Evolutionary conservation across 352 stramenopile species (phyloP).

Genomic region (Phytophthora sp.): DNA sequence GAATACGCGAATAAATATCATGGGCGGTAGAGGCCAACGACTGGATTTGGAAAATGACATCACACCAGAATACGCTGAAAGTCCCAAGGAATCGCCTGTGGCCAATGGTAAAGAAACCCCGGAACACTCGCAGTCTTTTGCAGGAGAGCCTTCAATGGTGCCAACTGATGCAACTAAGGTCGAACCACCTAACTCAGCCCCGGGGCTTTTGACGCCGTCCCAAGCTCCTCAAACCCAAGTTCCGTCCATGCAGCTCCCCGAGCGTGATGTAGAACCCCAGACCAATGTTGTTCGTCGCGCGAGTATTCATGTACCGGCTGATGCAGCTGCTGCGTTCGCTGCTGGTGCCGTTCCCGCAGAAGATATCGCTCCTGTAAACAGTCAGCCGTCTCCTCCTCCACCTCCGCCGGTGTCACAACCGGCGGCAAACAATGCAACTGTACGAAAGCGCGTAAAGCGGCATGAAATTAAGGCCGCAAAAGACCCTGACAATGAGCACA

Average conservation of each 20-base stretch:
- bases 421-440: conserved; percentile 2
- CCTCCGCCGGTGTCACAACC: conserved; percentile 1
- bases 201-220: conserved; percentile 39
- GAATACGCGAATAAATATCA: conserved; percentile 90
- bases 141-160: conserved; percentile 14
- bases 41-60: conserved; percentile 78
- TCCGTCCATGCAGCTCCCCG: conserved; percentile 38
- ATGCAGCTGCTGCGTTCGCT: conserved; percentile 17
- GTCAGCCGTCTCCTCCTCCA: conserved; percentile 8
- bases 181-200: conserved; percentile 33
- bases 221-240: conserved; percentile 26
- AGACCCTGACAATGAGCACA: conserved; percentile 83
- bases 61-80: conserved; percentile 44
- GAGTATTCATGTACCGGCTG: conserved; percentile 35
- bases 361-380: conserved; percentile 4
- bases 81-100: conserved; percentile 18
- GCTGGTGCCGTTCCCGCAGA: conserved; percentile 15
- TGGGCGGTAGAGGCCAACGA: conserved; percentile 90
- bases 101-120: conserved; percentile 26
- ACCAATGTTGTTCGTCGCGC: conserved; percentile 29
- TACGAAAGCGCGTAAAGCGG: conserved; percentile 69
- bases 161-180: conserved; percentile 2
- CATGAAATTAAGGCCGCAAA: conserved; percentile 86
- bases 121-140: conserved; percentile 36
- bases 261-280: conserved; percentile 34